Base-by-base conservation (phyloP, 208 protist genomes). In the Crithidia mellificae region DNA sequence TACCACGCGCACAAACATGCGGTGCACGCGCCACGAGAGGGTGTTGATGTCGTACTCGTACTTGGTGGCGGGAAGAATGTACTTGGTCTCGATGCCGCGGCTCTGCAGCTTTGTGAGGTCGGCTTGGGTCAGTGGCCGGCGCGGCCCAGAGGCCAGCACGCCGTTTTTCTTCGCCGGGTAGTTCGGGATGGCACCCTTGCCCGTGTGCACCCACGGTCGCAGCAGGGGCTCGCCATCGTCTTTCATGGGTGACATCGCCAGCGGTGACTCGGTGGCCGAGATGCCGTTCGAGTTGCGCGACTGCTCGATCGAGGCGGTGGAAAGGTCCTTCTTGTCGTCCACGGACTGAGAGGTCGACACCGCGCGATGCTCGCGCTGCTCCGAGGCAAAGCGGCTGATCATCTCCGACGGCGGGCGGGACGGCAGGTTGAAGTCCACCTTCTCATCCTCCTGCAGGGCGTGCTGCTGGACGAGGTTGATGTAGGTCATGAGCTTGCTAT, bases 41-140 rank as follows among this genome's bases (percentile, higher is more conserved):
- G 56, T 68, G 24, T 66, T 30, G n/a, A 85, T 47, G 63, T 84
- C 70, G 51, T 77, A 85, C 19, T 80, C 56, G 72, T 88, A 88
- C 70, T 82, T 83, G 20, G 68, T 83, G 19, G 75, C 80, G 15
- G 81, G 72, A 34, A 76, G 75, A 25, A 84, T 55, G 57, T 76
- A 79, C 43, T 59, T 68, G 9, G 59, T 74, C 17, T 72, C 65
- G 46, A 66, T 63, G 32, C 52, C 59, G 4, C 54, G 44, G 7
- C 57, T 56, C 43, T 59, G 34, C 19, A 68, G 41, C 50, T 30
- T 56, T n/a, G 22, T 38, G 8, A 68, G 32, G 20, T 66, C 68
- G 11, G 39, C 30, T 41, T 43, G 59, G 14, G 68, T 63, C 19
- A 74, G 36, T 5, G 59, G 32, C 4, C 59, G 59, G 52, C 34